phyloP scores from a whole-genome alignment of 306 rosid genomes.

The Hippophae tibetana region DNA sequence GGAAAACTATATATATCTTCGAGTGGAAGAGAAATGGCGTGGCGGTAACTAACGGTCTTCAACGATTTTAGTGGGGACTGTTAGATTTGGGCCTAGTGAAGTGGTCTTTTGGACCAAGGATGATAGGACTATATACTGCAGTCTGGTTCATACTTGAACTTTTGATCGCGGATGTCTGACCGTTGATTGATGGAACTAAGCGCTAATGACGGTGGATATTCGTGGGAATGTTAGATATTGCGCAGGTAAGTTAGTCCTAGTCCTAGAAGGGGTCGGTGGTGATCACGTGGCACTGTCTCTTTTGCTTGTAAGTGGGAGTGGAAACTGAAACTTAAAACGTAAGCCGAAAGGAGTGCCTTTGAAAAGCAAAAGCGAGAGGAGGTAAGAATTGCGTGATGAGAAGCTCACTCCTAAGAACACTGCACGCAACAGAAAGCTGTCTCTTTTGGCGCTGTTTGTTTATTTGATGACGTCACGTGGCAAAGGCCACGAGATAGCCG shows the following conservation, averaged over 20 bases:
- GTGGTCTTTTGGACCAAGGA: neutral
- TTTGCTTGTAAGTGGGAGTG: neutral
- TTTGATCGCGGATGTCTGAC: too few species aligned
- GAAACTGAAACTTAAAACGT: neutral
- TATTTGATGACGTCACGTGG: too few species aligned
- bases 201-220: too few species aligned
- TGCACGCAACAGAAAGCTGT: neutral
- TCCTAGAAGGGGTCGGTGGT: too few species aligned
- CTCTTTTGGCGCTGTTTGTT: too few species aligned
- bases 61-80: neutral
- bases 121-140: too few species aligned
- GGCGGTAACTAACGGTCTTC: slow-evolving; percentile 16
- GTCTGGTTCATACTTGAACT: too few species aligned
- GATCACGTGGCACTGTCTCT: neutral
- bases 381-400: slow-evolving; percentile 3
- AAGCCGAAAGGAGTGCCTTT: neutral
- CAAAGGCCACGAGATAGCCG: too few species aligned
- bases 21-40: neutral
- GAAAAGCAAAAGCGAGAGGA: neutral
- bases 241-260: too few species aligned
- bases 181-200: too few species aligned
- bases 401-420: neutral
- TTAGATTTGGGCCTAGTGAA: neutral
- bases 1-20: neutral
- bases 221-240: too few species aligned